Evolutionary conservation across 202 grass and related monocot species (phyloP).

Genomic region (Eragrostis tef): DNA sequence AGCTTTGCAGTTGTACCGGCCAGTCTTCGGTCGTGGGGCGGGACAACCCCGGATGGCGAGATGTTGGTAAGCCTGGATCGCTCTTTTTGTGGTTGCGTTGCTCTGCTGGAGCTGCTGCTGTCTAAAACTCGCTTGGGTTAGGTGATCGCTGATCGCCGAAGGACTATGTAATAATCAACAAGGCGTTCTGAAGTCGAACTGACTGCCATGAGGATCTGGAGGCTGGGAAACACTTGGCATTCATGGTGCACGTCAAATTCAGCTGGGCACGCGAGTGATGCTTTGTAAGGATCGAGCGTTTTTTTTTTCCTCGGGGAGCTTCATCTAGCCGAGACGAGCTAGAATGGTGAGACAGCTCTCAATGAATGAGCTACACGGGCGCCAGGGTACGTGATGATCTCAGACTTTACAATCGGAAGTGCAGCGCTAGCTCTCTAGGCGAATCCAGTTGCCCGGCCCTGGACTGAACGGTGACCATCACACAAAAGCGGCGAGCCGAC

Average conservation of each 20-base stretch:
- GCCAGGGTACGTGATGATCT: no score
- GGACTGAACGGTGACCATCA: background rate
- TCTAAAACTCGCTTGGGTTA: no score
- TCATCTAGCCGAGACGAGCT: background rate
- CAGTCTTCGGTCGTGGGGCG: conserved; percentile 48
- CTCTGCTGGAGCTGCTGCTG: background rate
- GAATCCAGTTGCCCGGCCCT: background rate
- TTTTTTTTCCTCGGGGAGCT: background rate
- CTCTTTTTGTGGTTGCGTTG: conserved; percentile 11
- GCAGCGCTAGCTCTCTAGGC: background rate
- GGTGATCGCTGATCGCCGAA: background rate
- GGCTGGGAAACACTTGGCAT: background rate
- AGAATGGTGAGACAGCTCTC: background rate
- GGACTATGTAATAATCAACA: background rate
- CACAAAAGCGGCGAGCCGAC: background rate
- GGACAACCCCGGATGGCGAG: conserved; percentile 16
- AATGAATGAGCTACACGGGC: no score
- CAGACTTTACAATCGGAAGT: no score
- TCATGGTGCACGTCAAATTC: background rate
- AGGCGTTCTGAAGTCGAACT: background rate
- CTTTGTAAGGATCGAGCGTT: background rate
- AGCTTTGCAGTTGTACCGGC: conserved; percentile 47
- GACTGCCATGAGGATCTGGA: no score
- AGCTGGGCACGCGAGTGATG: background rate
- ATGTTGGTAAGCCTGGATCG: conserved; percentile 15